Percentiles rank a stretch among this genome's conserved stretches.
Conservation (phyloP, 1,139 yeast genomes). For the Sugiyamaella pinicola region DNA sequence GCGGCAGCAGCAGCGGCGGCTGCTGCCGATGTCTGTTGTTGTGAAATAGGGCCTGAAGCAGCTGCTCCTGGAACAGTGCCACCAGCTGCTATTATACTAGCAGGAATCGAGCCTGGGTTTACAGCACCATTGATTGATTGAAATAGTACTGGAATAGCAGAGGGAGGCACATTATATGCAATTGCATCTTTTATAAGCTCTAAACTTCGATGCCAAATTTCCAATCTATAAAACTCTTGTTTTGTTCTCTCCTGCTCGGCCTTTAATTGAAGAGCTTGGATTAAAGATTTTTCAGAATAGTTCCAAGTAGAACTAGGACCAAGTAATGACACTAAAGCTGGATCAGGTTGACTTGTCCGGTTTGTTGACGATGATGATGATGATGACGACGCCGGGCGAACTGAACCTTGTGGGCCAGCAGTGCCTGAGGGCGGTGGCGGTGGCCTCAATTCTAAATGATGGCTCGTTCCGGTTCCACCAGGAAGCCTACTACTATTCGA, state of each 20-base stretch:
- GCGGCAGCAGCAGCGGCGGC: constrained; percentile 25
- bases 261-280: constrained; percentile 63
- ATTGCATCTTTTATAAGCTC: constrained; percentile 65
- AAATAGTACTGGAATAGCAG: constrained; percentile 65
- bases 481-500: no score
- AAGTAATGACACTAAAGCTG: constrained; percentile 43
- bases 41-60: constrained; percentile 14
- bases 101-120: constrained; percentile 15
- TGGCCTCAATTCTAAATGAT: constrained; percentile 11
- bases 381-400: no score
- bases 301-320: constrained; percentile 64
- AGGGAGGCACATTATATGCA: constrained; percentile 65
- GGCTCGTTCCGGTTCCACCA: no score
- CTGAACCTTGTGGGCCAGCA: no score
- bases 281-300: constrained; percentile 61
- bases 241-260: constrained; percentile 81
- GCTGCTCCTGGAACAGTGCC: constrained; percentile 10
- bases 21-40: constrained; percentile 18
- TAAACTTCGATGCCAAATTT: constrained; percentile 60
- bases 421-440: no score
- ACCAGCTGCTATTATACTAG: constrained; percentile 22
- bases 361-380: background rate
- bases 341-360: constrained; percentile 12
- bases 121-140: constrained; percentile 23
- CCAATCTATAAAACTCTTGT: constrained; percentile 75